Conservation (phyloP, 2,329 filamentous ascomycete genomes). For the Ophiocordyceps camponoti-leonardi region DNA sequence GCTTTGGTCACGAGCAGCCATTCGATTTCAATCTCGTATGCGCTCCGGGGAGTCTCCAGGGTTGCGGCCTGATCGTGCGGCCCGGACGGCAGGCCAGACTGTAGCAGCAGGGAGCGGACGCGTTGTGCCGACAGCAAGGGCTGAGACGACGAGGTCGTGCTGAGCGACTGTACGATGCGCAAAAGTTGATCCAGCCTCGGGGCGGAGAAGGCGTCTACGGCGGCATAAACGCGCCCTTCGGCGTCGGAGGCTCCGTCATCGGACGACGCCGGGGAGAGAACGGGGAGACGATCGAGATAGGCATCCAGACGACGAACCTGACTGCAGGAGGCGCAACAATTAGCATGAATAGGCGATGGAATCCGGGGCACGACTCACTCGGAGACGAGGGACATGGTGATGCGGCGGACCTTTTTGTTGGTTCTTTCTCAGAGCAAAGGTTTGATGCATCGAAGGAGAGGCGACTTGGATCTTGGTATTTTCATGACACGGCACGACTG, state of each 20-base stretch:
- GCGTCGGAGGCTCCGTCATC: slow-evolving; percentile 21
- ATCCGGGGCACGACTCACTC: slow-evolving; percentile 19
- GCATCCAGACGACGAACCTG: slow-evolving; percentile 47
- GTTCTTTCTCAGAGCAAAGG: no score
- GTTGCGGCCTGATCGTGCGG: slow-evolving; percentile 16
- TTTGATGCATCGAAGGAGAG: no score
- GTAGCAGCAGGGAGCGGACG: slow-evolving; percentile 44
- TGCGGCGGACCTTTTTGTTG: neutral
- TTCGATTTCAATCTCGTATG: slow-evolving; percentile 63
- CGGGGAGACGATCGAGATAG: slow-evolving; percentile 44
- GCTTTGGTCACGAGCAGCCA: slow-evolving; percentile 88
- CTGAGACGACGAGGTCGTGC: slow-evolving; percentile 47
- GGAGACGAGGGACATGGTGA: slow-evolving; percentile 26
- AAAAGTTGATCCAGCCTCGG: slow-evolving; percentile 45
- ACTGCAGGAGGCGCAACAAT: slow-evolving; percentile 14
- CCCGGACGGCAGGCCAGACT: slow-evolving; percentile 37
- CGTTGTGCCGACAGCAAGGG: slow-evolving; percentile 41
- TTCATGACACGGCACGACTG: neutral
- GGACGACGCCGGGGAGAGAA: slow-evolving; percentile 20
- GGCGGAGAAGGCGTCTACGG: slow-evolving; percentile 27
- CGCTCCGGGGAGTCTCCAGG: slow-evolving; percentile 17
- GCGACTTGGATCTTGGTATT: neutral
- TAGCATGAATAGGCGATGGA: slow-evolving; percentile 1
- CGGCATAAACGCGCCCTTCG: slow-evolving; percentile 16
- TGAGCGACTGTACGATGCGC: slow-evolving; percentile 51